Evolutionary conservation across 345 rosid species (phyloP).

Genomic region (Fremontodendron californicum): DNA sequence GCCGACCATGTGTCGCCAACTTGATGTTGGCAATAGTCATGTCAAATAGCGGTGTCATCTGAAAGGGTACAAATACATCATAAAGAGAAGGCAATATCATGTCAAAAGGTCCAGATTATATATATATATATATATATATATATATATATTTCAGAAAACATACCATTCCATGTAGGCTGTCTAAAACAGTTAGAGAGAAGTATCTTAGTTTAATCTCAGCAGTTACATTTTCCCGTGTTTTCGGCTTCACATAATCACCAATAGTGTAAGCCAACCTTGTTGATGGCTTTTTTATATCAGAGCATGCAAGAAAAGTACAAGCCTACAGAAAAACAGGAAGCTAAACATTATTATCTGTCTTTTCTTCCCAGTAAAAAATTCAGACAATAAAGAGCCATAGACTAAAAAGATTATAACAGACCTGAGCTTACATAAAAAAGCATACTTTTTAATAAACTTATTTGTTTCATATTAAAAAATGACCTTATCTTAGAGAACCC

Average conservation of each 20-base stretch:
- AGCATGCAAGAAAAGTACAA: constrained; percentile 89
- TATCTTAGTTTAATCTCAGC: constrained; percentile 84
- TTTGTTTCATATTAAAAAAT: constrained; percentile 2
- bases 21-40: constrained; percentile 82
- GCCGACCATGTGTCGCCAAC: constrained; percentile 89
- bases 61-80: constrained; percentile 25
- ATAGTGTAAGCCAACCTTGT: constrained; percentile 68
- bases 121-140: too few relatives aligned
- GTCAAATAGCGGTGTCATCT: constrained; percentile 96
- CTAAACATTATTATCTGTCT: constrained; percentile 6
- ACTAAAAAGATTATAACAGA: constrained; percentile 1
- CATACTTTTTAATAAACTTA: background rate
- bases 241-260: constrained; percentile 86
- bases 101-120: background rate
- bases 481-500: background rate
- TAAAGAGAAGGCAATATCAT: background rate
- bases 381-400: background rate
- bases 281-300: constrained; percentile 85
- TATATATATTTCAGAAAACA: constrained; percentile 18
- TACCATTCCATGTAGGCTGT: constrained; percentile 95
- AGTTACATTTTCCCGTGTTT: constrained; percentile 72
- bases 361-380: constrained; percentile 7
- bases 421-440: background rate
- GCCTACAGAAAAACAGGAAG: constrained; percentile 54
- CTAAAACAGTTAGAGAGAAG: constrained; percentile 80